phyloP scores from a whole-genome alignment of 148 eudicot genomes.

The Arbutus unedo region DNA sequence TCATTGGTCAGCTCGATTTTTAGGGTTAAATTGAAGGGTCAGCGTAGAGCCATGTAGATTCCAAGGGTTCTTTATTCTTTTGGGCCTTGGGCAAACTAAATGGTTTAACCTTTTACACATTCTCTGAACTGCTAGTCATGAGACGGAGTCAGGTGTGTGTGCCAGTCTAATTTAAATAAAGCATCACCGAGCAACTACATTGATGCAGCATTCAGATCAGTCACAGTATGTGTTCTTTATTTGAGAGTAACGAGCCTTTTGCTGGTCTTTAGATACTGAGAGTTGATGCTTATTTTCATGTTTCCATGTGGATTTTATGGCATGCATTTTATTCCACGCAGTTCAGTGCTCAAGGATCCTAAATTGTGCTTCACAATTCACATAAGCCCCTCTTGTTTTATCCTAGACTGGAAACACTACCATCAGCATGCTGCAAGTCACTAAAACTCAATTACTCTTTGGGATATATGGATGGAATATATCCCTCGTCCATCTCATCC shows the following conservation, averaged over 20 bases:
- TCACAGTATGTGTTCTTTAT: neutral
- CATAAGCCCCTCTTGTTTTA: neutral
- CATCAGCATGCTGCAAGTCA: neutral
- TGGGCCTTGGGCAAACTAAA: neutral
- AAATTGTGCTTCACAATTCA: neutral
- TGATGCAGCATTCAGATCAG: neutral
- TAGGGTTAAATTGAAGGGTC: neutral
- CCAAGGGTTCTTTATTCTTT: neutral
- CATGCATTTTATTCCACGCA: neutral
- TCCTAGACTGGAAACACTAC: neutral
- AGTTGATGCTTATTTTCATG: neutral
- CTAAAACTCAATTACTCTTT: neutral
- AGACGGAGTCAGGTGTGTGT: neutral
- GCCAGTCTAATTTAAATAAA: neutral
- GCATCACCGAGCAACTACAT: neutral
- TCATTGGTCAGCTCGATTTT: neutral
- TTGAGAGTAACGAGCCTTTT: neutral
- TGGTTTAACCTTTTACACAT: neutral
- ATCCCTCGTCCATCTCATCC: neutral
- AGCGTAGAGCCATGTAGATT: neutral
- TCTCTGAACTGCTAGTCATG: neutral
- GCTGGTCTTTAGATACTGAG: neutral
- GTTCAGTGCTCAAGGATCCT: neutral
- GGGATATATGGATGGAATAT: neutral
- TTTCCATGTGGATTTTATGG: neutral